A percentile compares a stretch with the other conserved stretches of the same genome.
phyloP scores from a whole-genome alignment of 768 basidiomycete species.

The Suillus clintonianus region DNA sequence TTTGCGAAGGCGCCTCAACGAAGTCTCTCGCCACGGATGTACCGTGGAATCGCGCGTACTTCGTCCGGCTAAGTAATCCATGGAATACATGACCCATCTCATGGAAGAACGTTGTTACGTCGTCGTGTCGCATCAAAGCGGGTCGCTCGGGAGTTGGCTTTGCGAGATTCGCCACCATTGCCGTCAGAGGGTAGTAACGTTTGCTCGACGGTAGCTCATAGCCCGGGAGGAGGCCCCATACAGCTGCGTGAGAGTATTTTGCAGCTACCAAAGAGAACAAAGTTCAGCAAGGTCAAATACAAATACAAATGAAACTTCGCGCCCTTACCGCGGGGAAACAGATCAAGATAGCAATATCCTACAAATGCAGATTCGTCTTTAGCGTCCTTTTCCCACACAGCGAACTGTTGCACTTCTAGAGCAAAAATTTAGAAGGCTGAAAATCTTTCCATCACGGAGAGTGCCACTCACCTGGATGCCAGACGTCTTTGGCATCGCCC shows the following conservation, averaged over 20 bases:
- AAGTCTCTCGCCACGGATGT: constrained; percentile 81
- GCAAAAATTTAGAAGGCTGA: constrained; percentile 1
- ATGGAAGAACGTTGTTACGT: constrained; percentile 91
- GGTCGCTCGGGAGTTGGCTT: constrained; percentile 81
- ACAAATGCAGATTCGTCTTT: constrained; percentile 72
- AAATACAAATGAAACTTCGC: neutral
- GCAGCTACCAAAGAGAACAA: constrained; percentile 41
- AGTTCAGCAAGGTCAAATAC: constrained; percentile 2
- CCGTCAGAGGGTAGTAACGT: constrained; percentile 71
- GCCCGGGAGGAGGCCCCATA: constrained; percentile 76
- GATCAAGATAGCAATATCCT: constrained; percentile 86
- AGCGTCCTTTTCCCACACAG: constrained; percentile 82
- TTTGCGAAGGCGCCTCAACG: constrained; percentile 89
- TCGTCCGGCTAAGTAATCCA: constrained; percentile 67
- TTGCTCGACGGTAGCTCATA: constrained; percentile 56
- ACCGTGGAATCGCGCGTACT: constrained; percentile 79
- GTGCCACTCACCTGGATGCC: constrained; percentile 72
- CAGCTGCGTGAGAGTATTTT: constrained; percentile 87
- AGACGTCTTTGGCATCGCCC: constrained; percentile 60
- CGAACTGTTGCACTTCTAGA: constrained; percentile 77
- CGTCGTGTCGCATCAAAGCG: constrained; percentile 84
- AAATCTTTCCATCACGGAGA: neutral
- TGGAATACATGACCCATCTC: constrained; percentile 84
- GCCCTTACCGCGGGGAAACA: constrained; percentile 75
- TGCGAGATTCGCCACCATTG: constrained; percentile 91